Evolutionary conservation across 2,329 filamentous ascomycete species (phyloP).

Genomic region (Ceratocystis diversiconidia): DNA sequence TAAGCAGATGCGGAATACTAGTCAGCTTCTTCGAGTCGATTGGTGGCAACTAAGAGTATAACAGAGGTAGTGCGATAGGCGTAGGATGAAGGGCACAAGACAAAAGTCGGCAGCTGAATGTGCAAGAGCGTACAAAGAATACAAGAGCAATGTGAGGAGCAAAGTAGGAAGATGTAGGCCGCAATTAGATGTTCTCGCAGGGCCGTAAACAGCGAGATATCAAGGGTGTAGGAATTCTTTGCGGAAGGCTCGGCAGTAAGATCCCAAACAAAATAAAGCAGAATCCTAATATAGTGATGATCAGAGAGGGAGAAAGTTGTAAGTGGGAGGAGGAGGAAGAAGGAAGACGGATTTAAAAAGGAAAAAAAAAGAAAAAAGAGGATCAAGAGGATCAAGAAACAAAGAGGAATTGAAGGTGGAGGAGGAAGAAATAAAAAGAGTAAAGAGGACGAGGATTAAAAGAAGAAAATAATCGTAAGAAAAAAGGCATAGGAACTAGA

Average conservation of each 20-base stretch:
- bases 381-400: not conserved
- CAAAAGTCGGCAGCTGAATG: not conserved
- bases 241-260: slow-evolving; percentile 7
- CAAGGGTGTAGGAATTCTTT: slow-evolving; percentile 6
- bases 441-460: not conserved
- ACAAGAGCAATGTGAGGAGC: not conserved
- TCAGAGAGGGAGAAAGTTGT: not conserved
- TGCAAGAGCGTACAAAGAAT: not conserved
- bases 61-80: not conserved
- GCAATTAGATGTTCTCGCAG: slow-evolving; percentile 4
- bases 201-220: not conserved
- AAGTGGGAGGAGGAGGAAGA: not conserved
- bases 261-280: not conserved
- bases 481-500: not conserved
- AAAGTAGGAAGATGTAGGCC: not conserved
- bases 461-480: not conserved
- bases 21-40: not conserved
- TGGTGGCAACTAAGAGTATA: not conserved
- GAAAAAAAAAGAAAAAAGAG: not conserved
- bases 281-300: not conserved
- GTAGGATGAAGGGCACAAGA: not conserved
- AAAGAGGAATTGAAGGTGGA: not conserved
- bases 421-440: not conserved
- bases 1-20: not conserved
- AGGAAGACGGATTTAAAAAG: not conserved